These are phyloP conservation scores for Stentor roeselii DNA, from an alignment of 73 alveolate genomes.

Conservation along the genomic window DNA sequence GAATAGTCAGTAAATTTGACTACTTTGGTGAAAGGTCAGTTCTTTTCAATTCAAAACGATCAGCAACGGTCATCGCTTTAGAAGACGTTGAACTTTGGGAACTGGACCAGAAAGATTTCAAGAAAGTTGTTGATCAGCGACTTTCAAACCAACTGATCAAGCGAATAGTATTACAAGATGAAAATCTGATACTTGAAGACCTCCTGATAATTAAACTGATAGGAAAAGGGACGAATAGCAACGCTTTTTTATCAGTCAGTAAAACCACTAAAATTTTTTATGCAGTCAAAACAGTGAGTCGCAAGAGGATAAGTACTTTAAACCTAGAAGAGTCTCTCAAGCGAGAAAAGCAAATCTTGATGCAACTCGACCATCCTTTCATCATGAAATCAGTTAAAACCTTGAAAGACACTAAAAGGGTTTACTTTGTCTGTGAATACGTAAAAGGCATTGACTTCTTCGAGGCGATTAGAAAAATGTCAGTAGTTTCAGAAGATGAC, in stretches of 20 bases:
- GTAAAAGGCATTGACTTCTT: conserved; percentile 69
- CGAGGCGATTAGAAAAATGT: conserved; percentile 45
- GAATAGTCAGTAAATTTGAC: conserved; percentile 21
- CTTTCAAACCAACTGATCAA: conserved; percentile 32
- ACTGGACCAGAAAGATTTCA: conserved; percentile 46
- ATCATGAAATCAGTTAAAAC: conserved; percentile 68
- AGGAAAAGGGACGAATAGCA: conserved; percentile 59
- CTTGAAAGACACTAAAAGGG: conserved; percentile 51
- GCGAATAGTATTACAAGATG: conserved; percentile 38
- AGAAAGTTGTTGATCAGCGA: conserved; percentile 49
- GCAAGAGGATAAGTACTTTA: conserved; percentile 31
- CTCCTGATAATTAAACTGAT: conserved; percentile 29
- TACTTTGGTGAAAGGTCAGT: conserved; percentile 31
- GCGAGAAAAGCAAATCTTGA: conserved; percentile 33
- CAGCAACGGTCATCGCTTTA: conserved; percentile 27
- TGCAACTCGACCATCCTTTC: conserved; percentile 77
- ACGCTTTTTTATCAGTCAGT: conserved; percentile 42
- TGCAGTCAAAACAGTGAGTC: conserved; percentile 48
- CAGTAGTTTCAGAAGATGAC: conserved; percentile 36
- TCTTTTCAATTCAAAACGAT: not conserved
- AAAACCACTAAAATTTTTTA: conserved; percentile 38
- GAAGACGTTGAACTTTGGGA: conserved; percentile 45
- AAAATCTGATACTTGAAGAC: conserved; percentile 32
- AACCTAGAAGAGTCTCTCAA: conserved; percentile 36
- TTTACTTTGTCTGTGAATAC: conserved; percentile 69